Base-by-base conservation (phyloP, 371 early-diverging fungal genomes). In the Mucor circinelloides region DNA sequence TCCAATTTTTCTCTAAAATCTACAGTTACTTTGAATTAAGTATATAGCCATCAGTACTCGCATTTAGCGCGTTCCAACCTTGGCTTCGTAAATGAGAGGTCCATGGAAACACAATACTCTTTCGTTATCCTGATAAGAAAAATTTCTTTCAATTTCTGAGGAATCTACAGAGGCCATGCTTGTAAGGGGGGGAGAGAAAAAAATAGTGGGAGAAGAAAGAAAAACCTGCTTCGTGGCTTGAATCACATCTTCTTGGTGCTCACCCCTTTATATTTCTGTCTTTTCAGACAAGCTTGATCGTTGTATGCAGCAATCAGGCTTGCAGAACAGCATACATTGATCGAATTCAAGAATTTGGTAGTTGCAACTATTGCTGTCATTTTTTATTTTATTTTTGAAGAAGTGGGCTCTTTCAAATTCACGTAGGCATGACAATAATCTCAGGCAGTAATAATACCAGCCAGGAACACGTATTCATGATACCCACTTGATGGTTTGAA, bases 71-170 rank as follows among this genome's bases (percentile, higher is more conserved):
- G 31, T 36, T 13, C 50, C 62, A 76, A 96, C 97, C 88, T 97
- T 98, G 63, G 99, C 99, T 76, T 98, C 98, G 77, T 99, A 99
- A 1, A 99, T 75, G 27, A 97, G 83, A 6, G 96, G 95, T 4
- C 98, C 97, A 72, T 98, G 98, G 80, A 92, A 98, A 74, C 98
- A 98, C 31, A 99, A 85, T 8, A 98, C 91, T 65, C 84, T 82
- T 73, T 99, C 98, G 58, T 89, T 82, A 10, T 85, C 84, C 23
- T 81, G 68, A 36, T 67, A 81, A 2, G 64, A 31, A 15, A 77
- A 65, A 13, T 65, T 68, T 32, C 59, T 62, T 38, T 75, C 64
- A 27, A 48, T 58, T 64, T 52, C 54, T 50, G 50, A 50, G 21
- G 50, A 50, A 25, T 50, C 21, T 12, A 50, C 50, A 50, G 50